Evolutionary conservation across 768 basidiomycete species (phyloP), one percentile per base, ranked within the genome.

Genomic region (Mycena amicta): DNA sequence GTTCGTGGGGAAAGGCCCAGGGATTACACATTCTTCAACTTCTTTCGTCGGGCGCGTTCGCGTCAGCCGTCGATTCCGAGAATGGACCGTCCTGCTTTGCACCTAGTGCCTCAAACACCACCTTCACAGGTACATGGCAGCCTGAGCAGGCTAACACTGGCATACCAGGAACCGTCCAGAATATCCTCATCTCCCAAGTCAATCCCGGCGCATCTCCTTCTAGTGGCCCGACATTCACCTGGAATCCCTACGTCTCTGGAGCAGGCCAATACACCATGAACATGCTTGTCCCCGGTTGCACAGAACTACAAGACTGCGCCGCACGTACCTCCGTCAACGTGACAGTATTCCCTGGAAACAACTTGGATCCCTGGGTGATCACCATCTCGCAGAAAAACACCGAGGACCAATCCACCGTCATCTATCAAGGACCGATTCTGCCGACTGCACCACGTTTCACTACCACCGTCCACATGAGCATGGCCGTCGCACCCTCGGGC

Each of bases 1-100:
- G 47, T 96, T 89, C 82, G 81, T 76, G 45, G 96, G 95, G 33
- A 72, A 77, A 8, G 83, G 86, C 6, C 83, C 92, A 3, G 97
- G 95, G 41, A n/a, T 75, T 99, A 30, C 94, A 96, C 70, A 79
- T 97, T 51, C 70, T 98, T n/a, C 93, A 98, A 67, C 77, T 98
- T 16, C 84, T 99, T 20, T 95, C 93, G 2, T 88, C 92, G 18
- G 97, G 96, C 58, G 90, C 95, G 16, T 95, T 91, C 66, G 92
- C 89, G 13, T 93, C 93, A 1, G 83, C 93, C 1, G 73, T 91
- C 54, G 69, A 74, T 51, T 68, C 68, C 16, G 77, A 86, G 53
- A 92, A 95, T 66, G 74, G 72, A 3, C 68, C 77, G 39, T 90
- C 91, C 1, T 95, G 94, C 69, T 93, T 88, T 68, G 86, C 92